Evolutionary conservation across 352 stramenopile genomes (phyloP).

Genomic region (Ophiocytium majus): DNA sequence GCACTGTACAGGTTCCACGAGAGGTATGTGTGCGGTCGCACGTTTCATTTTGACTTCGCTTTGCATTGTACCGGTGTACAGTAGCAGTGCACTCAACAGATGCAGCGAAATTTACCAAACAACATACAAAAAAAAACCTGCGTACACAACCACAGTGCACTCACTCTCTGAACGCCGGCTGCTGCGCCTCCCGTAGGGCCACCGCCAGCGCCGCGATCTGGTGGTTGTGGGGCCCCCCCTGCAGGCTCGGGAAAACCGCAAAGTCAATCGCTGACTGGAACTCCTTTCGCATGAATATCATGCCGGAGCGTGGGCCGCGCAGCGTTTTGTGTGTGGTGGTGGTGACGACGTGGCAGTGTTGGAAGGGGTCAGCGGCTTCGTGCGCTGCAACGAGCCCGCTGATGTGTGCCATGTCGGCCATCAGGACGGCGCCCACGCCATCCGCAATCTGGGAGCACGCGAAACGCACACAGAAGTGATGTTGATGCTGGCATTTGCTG

Average conservation of each 20-base stretch:
- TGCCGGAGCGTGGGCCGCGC: constrained; percentile 90
- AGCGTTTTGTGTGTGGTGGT: constrained; percentile 99
- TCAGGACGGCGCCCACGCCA: constrained; percentile 88
- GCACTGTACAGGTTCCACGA: constrained; percentile 56
- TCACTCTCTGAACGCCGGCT: constrained; percentile 57
- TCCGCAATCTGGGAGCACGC: constrained; percentile 94
- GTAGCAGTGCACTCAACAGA: neutral
- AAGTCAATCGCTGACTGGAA: constrained; percentile 71
- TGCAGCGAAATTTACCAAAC: constrained; percentile 55
- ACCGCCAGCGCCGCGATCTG: constrained; percentile 95
- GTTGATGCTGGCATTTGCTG: too few relatives aligned
- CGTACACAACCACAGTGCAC: constrained; percentile 48
- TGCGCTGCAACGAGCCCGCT: constrained; percentile 92
- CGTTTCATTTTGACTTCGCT: too few relatives aligned
- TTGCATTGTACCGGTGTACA: too few relatives aligned
- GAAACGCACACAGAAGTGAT: too few relatives aligned
- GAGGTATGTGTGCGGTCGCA: too few relatives aligned
- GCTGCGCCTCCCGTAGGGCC: constrained; percentile 90
- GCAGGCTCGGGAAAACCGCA: constrained; percentile 95
- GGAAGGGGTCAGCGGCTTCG: constrained; percentile 89
- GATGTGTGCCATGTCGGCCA: constrained; percentile 97
- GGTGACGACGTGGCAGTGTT: constrained; percentile 97
- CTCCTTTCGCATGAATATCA: constrained; percentile 98
- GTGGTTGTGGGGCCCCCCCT: constrained; percentile 94
- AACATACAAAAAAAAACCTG: constrained; percentile 58